phyloP scores from a whole-genome alignment of 1,139 yeast genomes.

The Pichia inconspicua region DNA sequence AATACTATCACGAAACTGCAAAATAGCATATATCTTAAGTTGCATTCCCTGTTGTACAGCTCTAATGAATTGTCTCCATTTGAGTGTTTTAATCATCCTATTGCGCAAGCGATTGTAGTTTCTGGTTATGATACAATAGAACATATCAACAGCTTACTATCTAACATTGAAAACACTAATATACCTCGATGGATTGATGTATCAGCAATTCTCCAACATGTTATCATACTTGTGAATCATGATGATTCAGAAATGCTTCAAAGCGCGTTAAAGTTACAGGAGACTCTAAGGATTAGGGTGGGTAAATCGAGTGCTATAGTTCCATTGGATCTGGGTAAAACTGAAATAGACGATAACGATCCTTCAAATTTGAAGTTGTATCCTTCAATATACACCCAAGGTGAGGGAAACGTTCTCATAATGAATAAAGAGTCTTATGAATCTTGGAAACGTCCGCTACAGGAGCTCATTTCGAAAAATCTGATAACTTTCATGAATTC shows the following conservation, averaged over 20 bases:
- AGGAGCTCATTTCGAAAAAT: slow-evolving; percentile 48
- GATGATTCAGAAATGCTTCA: slow-evolving; percentile 25
- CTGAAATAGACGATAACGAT: not conserved
- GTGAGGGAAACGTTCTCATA: slow-evolving; percentile 22
- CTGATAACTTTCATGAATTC: slow-evolving; percentile 75
- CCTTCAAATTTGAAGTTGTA: slow-evolving; percentile 18
- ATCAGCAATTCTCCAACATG: slow-evolving; percentile 45
- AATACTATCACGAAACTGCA: slow-evolving; percentile 20
- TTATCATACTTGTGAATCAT: slow-evolving; percentile 35
- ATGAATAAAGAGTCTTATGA: slow-evolving; percentile 29
- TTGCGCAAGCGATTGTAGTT: slow-evolving; percentile 66
- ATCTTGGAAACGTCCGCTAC: slow-evolving; percentile 37
- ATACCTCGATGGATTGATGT: slow-evolving; percentile 56
- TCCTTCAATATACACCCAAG: slow-evolving; percentile 30
- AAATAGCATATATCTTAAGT: slow-evolving; percentile 47
- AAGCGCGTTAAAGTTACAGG: slow-evolving; percentile 33
- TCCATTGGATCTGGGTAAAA: slow-evolving; percentile 8
- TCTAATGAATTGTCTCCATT: slow-evolving; percentile 61
- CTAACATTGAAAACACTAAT: slow-evolving; percentile 35
- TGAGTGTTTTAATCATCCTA: slow-evolving; percentile 87
- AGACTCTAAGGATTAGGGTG: slow-evolving; percentile 19
- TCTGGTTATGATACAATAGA: slow-evolving; percentile 46
- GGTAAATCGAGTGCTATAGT: slow-evolving; percentile 19
- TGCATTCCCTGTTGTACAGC: slow-evolving; percentile 55
- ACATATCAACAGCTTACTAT: slow-evolving; percentile 29